Evolutionary conservation across 163 green algal species (phyloP), one percentile per base, ranked within the genome.

Genomic region (Scenedesmus sp.): DNA sequence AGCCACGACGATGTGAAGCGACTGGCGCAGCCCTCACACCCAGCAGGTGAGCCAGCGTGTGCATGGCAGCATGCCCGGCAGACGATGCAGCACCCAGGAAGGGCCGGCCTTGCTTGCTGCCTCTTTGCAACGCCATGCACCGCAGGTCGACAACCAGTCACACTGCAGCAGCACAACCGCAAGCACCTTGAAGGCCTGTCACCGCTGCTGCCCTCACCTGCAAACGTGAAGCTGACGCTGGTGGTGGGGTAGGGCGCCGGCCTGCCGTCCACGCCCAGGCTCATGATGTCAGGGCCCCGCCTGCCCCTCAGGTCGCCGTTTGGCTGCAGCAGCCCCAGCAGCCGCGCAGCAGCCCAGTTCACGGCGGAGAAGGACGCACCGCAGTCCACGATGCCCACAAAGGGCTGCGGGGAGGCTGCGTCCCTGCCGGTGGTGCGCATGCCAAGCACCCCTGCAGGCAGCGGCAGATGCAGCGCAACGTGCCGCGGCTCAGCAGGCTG

Each of bases 261-360:
- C 56, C 65, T 22, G 10, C 88, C 88, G n/a, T 92, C 88, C 24
- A 92, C 88, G 13, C 88, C 88, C 12, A 92, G 35, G 61, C 88
- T 85, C 42, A 89, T 35, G 1, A 92, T 89, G 10, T 85, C 53
- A 35, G 81, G 88, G 15, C 88, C 88, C 37, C 40, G 18, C 68
- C 30, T 65, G 24, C 53, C 70, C 24, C 26, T 51, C 44, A 80
- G 22, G 9, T 72, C 26, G 3, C 82, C 88, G 26, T 61, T 46
- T 42, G 88, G 44, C 20, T 20, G 24, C 30, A 49, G 33, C 82
- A 92, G 61, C 16, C 88, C 88, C 35, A 89, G 59, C 68, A 92
- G 88, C 30, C 70, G 61, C 3, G 88, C 88, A 16, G 88, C 88
- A 70, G 81, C 81, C 81, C 61, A 88, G n/a, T 88, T 92, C 18